Base-by-base conservation (phyloP, 169 alveolate species). In the Eimeria sp. region DNA sequence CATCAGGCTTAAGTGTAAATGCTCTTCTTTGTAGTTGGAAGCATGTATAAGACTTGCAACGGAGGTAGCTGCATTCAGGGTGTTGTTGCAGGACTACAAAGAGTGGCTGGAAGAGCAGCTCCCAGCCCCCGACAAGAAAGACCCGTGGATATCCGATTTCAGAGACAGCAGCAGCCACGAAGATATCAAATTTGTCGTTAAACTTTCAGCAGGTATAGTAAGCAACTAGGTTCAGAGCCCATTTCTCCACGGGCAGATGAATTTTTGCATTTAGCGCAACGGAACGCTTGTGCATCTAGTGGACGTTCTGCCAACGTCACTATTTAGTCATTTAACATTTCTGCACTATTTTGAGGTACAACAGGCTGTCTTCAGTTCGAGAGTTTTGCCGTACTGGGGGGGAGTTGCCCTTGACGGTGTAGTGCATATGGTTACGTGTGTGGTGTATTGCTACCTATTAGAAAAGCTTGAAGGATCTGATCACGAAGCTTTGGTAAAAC, bases 401-500 rank as follows among this genome's bases (percentile, higher is more conserved):
- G 47, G 51, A 14, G 45, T 67, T 70, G 51, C 51, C n/a, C 25
- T 49, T 70, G 51, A 70, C 27, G 49, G 6, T 5, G 51, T 70
- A 0, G 51, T 70, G 51, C 34, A 7, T 27, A 34, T 6, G 51
- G 80, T 70, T 70, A 27, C 80, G 80, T 34, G 5, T 70, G 80
- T 70, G 80, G 5, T 1, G 10, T 70, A 30, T 54, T 49, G 90
- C 51, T 49, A 16, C 63, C 54, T 14, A 34, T 43, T 58, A 92
- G 97, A 90, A 45, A 83, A 84, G 58, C 72, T 97, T 72, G 98
- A 92, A 78, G 95, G 95, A 57, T 88, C 98, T 51, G 95, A 96
- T 63, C 95, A 96, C 92, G 99, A 97, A 82, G 99, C 99, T 70
- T 97, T 99, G 67, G 99, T 98, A 89, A 99, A 99, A 97, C 98